These are phyloP conservation scores for Alternaria burnsii DNA, from an alignment of 2,329 filamentous ascomycete species.

Conservation along the genomic window DNA sequence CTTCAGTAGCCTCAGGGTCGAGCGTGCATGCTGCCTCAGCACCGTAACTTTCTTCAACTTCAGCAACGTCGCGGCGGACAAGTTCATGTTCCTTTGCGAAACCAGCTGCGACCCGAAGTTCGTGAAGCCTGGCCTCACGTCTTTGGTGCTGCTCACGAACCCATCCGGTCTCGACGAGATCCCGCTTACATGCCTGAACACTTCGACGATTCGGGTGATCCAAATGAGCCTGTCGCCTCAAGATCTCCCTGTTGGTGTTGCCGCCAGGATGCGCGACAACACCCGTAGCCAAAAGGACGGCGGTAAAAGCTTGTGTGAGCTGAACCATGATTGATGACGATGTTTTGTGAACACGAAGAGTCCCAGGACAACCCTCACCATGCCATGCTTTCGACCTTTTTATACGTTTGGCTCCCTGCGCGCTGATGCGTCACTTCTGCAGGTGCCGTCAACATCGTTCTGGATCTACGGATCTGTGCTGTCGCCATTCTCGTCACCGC, in stretches of 20 bases:
- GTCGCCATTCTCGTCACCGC: conserved; percentile 8
- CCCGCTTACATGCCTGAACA: conserved; percentile 46
- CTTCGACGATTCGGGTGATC: conserved; percentile 51
- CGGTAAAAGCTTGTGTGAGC: conserved; percentile 32
- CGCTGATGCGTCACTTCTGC: conserved; percentile 18
- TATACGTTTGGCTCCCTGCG: conserved; percentile 28
- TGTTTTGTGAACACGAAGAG: background rate
- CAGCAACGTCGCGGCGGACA: conserved; percentile 38
- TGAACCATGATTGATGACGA: conserved; percentile 35
- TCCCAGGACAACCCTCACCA: background rate
- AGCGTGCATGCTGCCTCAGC: conserved; percentile 43
- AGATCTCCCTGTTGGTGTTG: conserved; percentile 45
- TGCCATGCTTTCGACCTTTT: conserved; percentile 19
- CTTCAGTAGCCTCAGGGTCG: conserved; percentile 44
- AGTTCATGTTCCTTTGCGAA: conserved; percentile 43
- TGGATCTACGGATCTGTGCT: conserved; percentile 19
- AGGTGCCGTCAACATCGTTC: conserved; percentile 18
- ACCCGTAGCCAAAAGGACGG: conserved; percentile 36
- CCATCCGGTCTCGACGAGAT: conserved; percentile 44
- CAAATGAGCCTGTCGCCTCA: conserved; percentile 42
- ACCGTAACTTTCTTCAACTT: conserved; percentile 40
- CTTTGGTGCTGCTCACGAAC: conserved; percentile 48
- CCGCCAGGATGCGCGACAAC: conserved; percentile 53
- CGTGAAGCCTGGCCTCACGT: conserved; percentile 49
- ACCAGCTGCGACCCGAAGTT: conserved; percentile 49